A percentile compares a stretch with the other conserved stretches of the same genome.
Evolutionary conservation across 2,329 filamentous ascomycete genomes (phyloP).

Genomic region (Karstenula rhodostoma): DNA sequence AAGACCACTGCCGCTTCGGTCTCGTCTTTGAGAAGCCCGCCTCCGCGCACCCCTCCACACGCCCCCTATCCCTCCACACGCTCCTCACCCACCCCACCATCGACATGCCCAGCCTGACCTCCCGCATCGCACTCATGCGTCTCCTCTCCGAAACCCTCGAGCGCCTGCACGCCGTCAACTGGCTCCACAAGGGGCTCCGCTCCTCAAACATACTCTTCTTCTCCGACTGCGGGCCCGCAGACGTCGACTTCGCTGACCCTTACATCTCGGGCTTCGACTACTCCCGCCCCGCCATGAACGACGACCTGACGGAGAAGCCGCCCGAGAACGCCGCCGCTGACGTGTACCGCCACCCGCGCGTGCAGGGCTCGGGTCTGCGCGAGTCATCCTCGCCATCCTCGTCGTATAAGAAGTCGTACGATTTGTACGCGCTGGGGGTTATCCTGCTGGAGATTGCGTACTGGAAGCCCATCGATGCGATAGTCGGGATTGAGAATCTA

Average conservation of each 20-base stretch:
- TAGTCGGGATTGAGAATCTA: slow-evolving; percentile 52
- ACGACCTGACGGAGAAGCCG: slow-evolving; percentile 61
- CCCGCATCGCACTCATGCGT: slow-evolving; percentile 61
- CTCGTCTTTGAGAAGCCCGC: slow-evolving; percentile 63
- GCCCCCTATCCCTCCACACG: slow-evolving; percentile 59
- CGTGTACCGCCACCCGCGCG: slow-evolving; percentile 60
- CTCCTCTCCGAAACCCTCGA: slow-evolving; percentile 62
- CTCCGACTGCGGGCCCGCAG: slow-evolving; percentile 28
- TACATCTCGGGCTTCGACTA: slow-evolving; percentile 65
- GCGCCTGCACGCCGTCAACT: slow-evolving; percentile 64
- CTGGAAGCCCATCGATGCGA: slow-evolving; percentile 58
- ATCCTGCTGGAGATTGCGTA: slow-evolving; percentile 64
- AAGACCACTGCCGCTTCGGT: slow-evolving; percentile 55
- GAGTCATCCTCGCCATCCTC: slow-evolving; percentile 19
- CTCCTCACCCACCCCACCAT: slow-evolving; percentile 49
- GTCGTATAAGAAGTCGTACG: slow-evolving; percentile 59
- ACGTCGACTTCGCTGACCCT: slow-evolving; percentile 52
- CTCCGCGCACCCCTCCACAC: slow-evolving; percentile 47
- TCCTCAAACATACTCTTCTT: slow-evolving; percentile 65
- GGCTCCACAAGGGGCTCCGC: slow-evolving; percentile 67
- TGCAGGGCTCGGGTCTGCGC: slow-evolving; percentile 50
- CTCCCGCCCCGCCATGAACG: slow-evolving; percentile 58
- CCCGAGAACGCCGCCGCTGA: slow-evolving; percentile 57
- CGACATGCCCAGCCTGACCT: slow-evolving; percentile 59
- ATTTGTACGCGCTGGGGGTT: slow-evolving; percentile 63